These are phyloP conservation scores for Penicillium ucsense DNA, from an alignment of 495 filamentous ascomycete species.

Conservation along the genomic window DNA sequence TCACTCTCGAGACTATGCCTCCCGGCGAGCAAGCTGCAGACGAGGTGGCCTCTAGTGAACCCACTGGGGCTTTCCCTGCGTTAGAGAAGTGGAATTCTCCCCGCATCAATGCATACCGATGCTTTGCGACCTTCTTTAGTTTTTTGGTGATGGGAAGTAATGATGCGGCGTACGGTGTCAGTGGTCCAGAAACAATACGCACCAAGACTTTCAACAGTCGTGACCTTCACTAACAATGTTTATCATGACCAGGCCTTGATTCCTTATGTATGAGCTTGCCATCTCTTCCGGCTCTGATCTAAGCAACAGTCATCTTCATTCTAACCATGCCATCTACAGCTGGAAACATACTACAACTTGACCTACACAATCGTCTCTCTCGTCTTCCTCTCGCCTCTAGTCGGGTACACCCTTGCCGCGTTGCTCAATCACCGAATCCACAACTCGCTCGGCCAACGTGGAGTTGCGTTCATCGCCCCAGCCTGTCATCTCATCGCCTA, in stretches of 20 bases:
- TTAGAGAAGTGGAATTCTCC: conserved; percentile 60
- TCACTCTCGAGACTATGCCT: conserved; percentile 12
- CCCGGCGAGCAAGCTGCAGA: neutral
- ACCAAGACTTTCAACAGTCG: neutral
- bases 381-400: conserved; percentile 52
- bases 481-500: conserved; percentile 55
- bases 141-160: conserved; percentile 77
- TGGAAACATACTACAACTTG: conserved; percentile 50
- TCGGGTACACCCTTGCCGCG: conserved; percentile 48
- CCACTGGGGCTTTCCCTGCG: conserved; percentile 4
- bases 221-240: neutral
- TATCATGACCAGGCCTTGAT: conserved; percentile 45
- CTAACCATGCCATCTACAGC: conserved; percentile 17
- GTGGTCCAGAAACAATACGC: conserved; percentile 9
- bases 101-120: conserved; percentile 52
- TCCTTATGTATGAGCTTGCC: conserved; percentile 32
- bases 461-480: conserved; percentile 60
- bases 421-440: conserved; percentile 51
- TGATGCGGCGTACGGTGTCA: conserved; percentile 72
- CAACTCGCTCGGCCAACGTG: conserved; percentile 56
- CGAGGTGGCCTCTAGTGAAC: neutral
- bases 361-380: conserved; percentile 52
- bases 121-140: conserved; percentile 55
- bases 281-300: neutral
- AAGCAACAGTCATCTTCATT: too few species aligned